Base-by-base conservation (phyloP, 257 asterid species). In the Capsicum rhomboideum region DNA sequence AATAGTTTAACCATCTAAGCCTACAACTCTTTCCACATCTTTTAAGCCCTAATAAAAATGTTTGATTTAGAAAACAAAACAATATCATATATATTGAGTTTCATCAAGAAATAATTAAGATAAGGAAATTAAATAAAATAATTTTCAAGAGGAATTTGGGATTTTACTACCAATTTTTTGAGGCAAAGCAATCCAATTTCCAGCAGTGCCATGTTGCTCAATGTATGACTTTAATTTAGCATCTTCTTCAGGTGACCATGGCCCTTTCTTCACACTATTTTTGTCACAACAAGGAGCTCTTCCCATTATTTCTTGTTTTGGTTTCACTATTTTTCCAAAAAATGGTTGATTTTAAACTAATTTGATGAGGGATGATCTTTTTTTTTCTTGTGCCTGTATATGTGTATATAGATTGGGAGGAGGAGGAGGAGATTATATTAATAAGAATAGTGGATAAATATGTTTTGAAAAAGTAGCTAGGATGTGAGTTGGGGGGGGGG, bases 251-350 rank as follows among this genome's bases (percentile, higher is more conserved):
- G 94, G 93, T 0, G 97, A 93, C 97, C 97, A 93, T 42, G 97
- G 96, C 44, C 96, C 97, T 85, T 88, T 93, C 89, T 92, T 93
- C 63, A 93, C 97, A 23, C 88, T 93, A 5, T 91, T 91, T 90
- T 92, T 93, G 89, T 93, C 97, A 85, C 97, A 93, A 63, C 97
- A 93, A 40, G 97, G 97, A 40, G 94, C 97, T 89, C 96, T 93
- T 0, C 97, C 97, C 97, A n/a, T n/a, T n/a, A 93, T 93, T 55
- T 80, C 40, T 68, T 17, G 20, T 20, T 55, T 29, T 6, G 8
- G 6, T 40, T 61, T 11, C 34, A 61, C 68, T 61, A 23, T 4
- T 31, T 31, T 1, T 1, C 37, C 37, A 61, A 34, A 31, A 31
- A 31, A 1, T 31, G 37, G 16, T 56, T 50, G 28, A 28, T n/a